Evolutionary conservation across 495 filamentous ascomycete genomes (phyloP), one percentile per base, ranked within the genome.

Genomic region (Cryomyces minteri): DNA sequence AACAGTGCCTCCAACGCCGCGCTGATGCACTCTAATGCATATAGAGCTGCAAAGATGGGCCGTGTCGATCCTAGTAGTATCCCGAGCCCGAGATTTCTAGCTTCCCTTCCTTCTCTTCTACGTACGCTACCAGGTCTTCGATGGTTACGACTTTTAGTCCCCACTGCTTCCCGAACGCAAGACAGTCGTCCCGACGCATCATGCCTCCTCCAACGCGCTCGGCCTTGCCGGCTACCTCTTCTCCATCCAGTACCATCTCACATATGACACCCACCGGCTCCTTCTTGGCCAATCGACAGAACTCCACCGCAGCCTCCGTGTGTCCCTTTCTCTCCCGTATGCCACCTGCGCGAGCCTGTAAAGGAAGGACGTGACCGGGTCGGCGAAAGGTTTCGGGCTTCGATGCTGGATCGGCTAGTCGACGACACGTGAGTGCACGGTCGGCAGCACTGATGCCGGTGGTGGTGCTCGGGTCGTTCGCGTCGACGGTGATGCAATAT

Each of bases 81-180:
- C 54, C 51, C 9, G 25, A 36, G 6, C 54, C 54, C 36, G 47
- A 49, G 14, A 51, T n/a, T 32, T 46, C 52, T 43, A 52, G 31
- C 43, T 48, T 55, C 11, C 56, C 61, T 51, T 58, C 51, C 62
- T 69, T 67, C 71, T 52, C 74, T 63, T 93, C 81, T 41, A 96
- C 58, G 61, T 88, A 83, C 46, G 59, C 67, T 36, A 88, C 80
- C 63, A 98, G 63, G 59, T 84, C 86, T 58, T 87, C 88, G 64
- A 98, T 96, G 6, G 90, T 96, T 61, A 88, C 93, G 37, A 93
- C 85, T 65, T 80, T 88, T 50, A 96, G 63, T 7, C 86, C 87
- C 80, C 84, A 96, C 59, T 70, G 76, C 62, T 74, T 73, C 10
- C 86, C 92, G 71, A 98, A 98, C 32, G 64, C 70, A 57, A 98